Evolutionary conservation across 2,329 filamentous ascomycete genomes (phyloP), one percentile per base, ranked within the genome.

Genomic region (Cercospora berteroae): DNA sequence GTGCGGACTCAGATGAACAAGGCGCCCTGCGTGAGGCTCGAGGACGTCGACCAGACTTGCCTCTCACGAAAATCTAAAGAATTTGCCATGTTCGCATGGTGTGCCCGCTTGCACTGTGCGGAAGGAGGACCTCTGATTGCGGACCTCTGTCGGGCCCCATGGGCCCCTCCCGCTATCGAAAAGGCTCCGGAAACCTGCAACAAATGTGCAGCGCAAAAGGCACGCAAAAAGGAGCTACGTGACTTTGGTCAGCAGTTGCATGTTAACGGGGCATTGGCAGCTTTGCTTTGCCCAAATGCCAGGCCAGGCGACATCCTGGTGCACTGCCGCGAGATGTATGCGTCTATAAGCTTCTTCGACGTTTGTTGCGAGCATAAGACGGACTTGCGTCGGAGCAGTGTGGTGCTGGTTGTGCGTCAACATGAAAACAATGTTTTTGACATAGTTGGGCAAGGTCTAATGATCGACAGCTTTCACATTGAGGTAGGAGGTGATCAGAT

Each of bases 401-500:
- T 39, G 36, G 16, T 39, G 5, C 3, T 39, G 16, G 16, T 39
- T 5, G 36, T n/a, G 36, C 36, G 36, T 7, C 36, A 6, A 2
- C 5, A 39, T 5, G 3, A 8, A 2, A 1, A n/a, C 36, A 6
- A 39, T 7, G 3, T 3, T n/a, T 39, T 39, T 3, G 36, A 39
- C 36, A n/a, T 39, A 39, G 36, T 39, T 7, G 36, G 16, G 4
- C 36, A 39, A 7, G 36, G 36, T 1, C 2, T 39, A 3, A 8
- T 39, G 16, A 39, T 6, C 16, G 4, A 8, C 16, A 8, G 16
- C 36, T 36, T 36, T 2, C 0, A 1, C 6, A 13, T 36, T 4
- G 0, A 13, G 4, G 2, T 5, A 5, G 33, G 4, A 12, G 1
- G 4, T 5, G 5, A 5, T 5, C 5, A 3, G 33, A 2, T 4